Evolutionary conservation across 2,329 filamentous ascomycete species (phyloP).

Genomic region (Aspergillus felis): DNA sequence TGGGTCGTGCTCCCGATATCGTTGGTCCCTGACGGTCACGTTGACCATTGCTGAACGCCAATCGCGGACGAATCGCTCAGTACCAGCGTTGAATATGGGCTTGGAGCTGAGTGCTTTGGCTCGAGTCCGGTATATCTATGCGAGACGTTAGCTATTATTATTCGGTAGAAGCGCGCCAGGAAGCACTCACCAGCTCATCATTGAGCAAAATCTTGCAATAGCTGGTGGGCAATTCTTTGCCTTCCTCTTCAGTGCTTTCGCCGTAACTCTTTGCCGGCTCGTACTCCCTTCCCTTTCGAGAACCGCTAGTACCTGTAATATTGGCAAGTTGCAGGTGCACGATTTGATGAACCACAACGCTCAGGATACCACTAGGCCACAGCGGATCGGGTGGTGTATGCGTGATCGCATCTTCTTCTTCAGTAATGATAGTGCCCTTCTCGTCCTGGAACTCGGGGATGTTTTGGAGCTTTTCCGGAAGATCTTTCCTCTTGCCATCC

Average conservation of each 20-base stretch:
- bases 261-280: conserved; percentile 83
- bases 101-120: conserved; percentile 90
- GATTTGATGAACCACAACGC: conserved; percentile 86
- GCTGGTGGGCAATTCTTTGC: conserved; percentile 74
- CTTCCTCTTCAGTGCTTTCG: conserved; percentile 79
- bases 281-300: conserved; percentile 78
- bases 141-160: conserved; percentile 6
- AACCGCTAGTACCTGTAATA: conserved; percentile 77
- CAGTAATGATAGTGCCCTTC: conserved; percentile 70
- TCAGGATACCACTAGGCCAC: conserved; percentile 88
- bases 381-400: conserved; percentile 93
- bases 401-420: conserved; percentile 76
- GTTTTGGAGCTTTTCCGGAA: conserved; percentile 70
- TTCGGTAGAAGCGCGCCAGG: neutral
- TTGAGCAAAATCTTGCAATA: conserved; percentile 93
- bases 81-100: conserved; percentile 96
- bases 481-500: conserved; percentile 74
- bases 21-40: conserved; percentile 79
- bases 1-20: conserved; percentile 89
- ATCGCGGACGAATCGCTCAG: conserved; percentile 86
- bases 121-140: conserved; percentile 79
- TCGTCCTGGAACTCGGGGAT: conserved; percentile 79
- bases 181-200: conserved; percentile 64
- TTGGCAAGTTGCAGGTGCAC: conserved; percentile 92
- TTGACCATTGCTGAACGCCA: conserved; percentile 88